Conservation (phyloP, 352 stramenopile species). For the Phytophthora rubi region DNA sequence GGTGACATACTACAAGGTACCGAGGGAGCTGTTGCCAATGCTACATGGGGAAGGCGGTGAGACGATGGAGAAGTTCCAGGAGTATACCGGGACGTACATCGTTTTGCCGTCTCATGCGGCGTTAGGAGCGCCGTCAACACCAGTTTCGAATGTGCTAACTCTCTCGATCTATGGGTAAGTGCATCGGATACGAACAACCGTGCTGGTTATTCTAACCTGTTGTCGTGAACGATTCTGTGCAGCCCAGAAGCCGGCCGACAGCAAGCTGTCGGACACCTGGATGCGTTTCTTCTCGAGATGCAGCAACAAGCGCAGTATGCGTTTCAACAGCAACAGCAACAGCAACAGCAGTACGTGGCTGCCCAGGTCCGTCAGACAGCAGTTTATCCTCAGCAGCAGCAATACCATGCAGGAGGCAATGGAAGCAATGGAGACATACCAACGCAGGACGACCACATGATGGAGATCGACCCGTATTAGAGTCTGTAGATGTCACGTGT, state of each 20-base stretch:
- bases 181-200: neutral
- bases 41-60: slow-evolving; percentile 73
- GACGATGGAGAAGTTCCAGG: slow-evolving; percentile 80
- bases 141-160: slow-evolving; percentile 44
- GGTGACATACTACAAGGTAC: slow-evolving; percentile 79
- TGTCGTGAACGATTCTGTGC: neutral
- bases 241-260: slow-evolving; percentile 49
- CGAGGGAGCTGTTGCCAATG: slow-evolving; percentile 64
- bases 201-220: slow-evolving; percentile 4
- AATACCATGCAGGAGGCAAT: slow-evolving; percentile 24
- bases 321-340: slow-evolving; percentile 48
- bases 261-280: slow-evolving; percentile 62
- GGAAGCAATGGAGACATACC: slow-evolving; percentile 15
- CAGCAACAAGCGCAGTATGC: slow-evolving; percentile 53
- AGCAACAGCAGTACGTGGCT: slow-evolving; percentile 48
- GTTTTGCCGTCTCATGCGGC: slow-evolving; percentile 52
- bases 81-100: slow-evolving; percentile 83
- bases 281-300: slow-evolving; percentile 70
- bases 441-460: slow-evolving; percentile 57
- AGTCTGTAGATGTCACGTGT: slow-evolving; percentile 5
- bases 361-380: slow-evolving; percentile 40
- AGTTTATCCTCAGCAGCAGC: slow-evolving; percentile 31
- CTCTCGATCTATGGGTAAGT: slow-evolving; percentile 82
- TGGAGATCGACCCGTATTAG: slow-evolving; percentile 63
- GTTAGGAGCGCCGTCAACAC: slow-evolving; percentile 19